Conservation (phyloP, 306 rosid genomes). For the Cicer cuneatum region DNA sequence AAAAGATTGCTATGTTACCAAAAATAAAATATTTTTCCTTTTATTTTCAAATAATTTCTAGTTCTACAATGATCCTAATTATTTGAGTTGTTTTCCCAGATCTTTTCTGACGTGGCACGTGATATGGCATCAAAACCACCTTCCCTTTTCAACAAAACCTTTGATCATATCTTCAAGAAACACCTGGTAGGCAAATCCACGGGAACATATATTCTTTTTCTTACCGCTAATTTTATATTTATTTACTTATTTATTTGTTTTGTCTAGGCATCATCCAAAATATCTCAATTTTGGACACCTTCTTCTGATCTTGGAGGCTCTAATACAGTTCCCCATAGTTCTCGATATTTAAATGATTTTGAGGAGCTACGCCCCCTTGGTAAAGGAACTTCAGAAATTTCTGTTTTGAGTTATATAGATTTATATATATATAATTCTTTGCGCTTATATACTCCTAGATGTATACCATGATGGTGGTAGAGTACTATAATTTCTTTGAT, state of each 20-base stretch:
- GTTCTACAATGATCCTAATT: slow-evolving; percentile 50
- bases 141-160: slow-evolving; percentile 64
- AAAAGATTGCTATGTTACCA: slow-evolving; percentile 20
- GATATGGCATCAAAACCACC: slow-evolving; percentile 78
- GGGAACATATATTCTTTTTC: slow-evolving; percentile 24
- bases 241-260: slow-evolving; percentile 33
- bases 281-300: slow-evolving; percentile 81
- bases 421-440: slow-evolving; percentile 26
- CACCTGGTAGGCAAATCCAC: slow-evolving; percentile 60
- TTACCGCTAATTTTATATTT: slow-evolving; percentile 27
- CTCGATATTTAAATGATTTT: slow-evolving; percentile 93
- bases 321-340: slow-evolving; percentile 61
- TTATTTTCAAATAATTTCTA: slow-evolving; percentile 37
- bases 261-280: slow-evolving; percentile 68
- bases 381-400: slow-evolving; percentile 49
- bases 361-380: slow-evolving; percentile 93
- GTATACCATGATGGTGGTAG: slow-evolving; percentile 34
- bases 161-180: slow-evolving; percentile 64
- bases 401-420: slow-evolving; percentile 32
- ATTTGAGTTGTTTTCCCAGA: slow-evolving; percentile 56
- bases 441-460: slow-evolving; percentile 20
- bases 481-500: slow-evolving; percentile 16
- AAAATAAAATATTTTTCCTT: slow-evolving; percentile 4
- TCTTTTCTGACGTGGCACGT: slow-evolving; percentile 74
- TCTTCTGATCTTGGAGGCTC: slow-evolving; percentile 74